Conservation (phyloP, 108 stramenopile species). For the Skeletonema costatum region DNA sequence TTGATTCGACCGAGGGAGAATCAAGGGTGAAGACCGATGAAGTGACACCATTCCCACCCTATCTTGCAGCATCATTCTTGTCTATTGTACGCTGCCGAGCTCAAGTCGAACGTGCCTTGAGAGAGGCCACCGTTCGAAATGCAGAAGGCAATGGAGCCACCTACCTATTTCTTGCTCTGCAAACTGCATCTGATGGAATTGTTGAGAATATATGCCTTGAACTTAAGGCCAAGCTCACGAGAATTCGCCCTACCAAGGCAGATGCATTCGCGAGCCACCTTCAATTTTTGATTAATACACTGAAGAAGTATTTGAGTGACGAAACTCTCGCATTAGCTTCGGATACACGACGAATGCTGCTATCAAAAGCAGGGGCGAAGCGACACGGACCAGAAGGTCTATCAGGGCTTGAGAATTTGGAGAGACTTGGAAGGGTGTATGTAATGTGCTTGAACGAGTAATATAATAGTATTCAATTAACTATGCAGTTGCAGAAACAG, state of each 20-base stretch:
- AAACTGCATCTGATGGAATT: conserved; percentile 83
- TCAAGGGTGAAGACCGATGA: conserved; percentile 32
- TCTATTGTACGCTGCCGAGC: conserved; percentile 85
- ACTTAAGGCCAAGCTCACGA: conserved; percentile 60
- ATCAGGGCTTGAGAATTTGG: conserved; percentile 76
- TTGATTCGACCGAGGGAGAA: conserved; percentile 22
- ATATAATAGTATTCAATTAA: neutral
- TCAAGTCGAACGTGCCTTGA: conserved; percentile 86
- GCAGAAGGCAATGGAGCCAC: conserved; percentile 69
- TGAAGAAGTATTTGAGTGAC: conserved; percentile 70
- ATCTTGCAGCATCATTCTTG: conserved; percentile 80
- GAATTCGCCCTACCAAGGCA: conserved; percentile 69
- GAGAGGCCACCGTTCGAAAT: conserved; percentile 62
- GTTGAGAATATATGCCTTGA: conserved; percentile 84
- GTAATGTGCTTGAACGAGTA: conserved; percentile 77
- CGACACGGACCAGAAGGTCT: conserved; percentile 84
- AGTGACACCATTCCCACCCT: conserved; percentile 64
- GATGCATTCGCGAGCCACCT: conserved; percentile 79
- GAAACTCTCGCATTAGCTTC: conserved; percentile 57
- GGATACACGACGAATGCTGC: conserved; percentile 66
- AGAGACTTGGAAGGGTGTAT: conserved; percentile 83
- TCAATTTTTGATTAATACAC: conserved; percentile 75
- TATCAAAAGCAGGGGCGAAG: conserved; percentile 64
- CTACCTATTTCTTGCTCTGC: conserved; percentile 80
- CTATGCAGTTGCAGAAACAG: neutral